Conservation (phyloP, 2,329 filamentous ascomycete genomes). For the Pestalotiopsis sp. region DNA sequence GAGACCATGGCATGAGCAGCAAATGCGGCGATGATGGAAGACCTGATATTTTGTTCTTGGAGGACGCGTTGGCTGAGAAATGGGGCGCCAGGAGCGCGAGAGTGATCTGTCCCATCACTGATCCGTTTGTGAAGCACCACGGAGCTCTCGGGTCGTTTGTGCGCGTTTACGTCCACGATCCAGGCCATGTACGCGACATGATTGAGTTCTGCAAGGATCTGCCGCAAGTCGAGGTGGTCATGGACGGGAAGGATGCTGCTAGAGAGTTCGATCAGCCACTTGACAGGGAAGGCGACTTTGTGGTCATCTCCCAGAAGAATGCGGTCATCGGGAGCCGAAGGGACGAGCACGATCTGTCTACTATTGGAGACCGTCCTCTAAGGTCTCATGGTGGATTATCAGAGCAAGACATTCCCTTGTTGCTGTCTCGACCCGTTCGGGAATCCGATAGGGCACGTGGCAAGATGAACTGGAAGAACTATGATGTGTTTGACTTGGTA, state of each 20-base stretch:
- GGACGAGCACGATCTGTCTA: constrained; percentile 37
- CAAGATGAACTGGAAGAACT: not conserved
- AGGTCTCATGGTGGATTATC: constrained; percentile 44
- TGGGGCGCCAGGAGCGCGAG: constrained; percentile 34
- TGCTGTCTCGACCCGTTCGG: not conserved
- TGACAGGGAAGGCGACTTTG: constrained; percentile 43
- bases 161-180: constrained; percentile 37
- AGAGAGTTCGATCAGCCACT: constrained; percentile 38
- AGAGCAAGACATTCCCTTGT: constrained; percentile 38
- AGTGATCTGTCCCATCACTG: constrained; percentile 47
- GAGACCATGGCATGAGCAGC: constrained; percentile 47
- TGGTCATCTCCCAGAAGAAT: constrained; percentile 38
- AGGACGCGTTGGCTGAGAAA: constrained; percentile 36
- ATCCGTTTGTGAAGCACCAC: constrained; percentile 46
- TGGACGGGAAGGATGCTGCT: constrained; percentile 35
- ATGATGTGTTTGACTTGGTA: not conserved
- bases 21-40: constrained; percentile 36
- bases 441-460: not conserved
- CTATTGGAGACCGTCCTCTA: constrained; percentile 35
- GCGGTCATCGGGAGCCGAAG: constrained; percentile 39
- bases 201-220: not conserved
- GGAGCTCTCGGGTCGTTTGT: constrained; percentile 45
- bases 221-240: not conserved
- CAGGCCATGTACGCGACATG: constrained; percentile 19
- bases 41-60: constrained; percentile 42